Evolutionary conservation across 2,329 filamentous ascomycete genomes (phyloP).

Genomic region (Xylariomycetidae sp.): DNA sequence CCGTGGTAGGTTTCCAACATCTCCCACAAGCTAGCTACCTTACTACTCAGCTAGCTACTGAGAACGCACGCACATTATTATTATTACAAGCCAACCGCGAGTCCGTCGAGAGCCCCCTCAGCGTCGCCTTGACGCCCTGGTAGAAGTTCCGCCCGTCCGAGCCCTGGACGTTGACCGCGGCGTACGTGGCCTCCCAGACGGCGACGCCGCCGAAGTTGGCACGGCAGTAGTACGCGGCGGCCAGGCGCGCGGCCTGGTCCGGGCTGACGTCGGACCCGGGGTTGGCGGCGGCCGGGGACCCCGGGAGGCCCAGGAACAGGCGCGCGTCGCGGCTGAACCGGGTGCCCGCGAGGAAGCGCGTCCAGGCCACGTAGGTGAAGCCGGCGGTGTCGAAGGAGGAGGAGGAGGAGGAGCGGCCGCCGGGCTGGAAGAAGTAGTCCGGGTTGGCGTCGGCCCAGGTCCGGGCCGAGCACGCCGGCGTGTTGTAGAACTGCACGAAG

Average conservation of each 20-base stretch:
- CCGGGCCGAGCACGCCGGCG: slow-evolving; percentile 30
- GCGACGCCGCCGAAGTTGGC: slow-evolving; percentile 41
- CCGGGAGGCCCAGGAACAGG: slow-evolving; percentile 41
- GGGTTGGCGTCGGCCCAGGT: slow-evolving; percentile 26
- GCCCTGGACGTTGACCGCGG: slow-evolving; percentile 24
- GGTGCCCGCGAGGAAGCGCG: slow-evolving; percentile 27
- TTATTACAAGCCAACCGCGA: slow-evolving; percentile 10
- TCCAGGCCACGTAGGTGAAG: slow-evolving; percentile 44
- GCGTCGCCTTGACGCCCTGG: slow-evolving; percentile 31
- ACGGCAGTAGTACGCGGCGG: slow-evolving; percentile 34
- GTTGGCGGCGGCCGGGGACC: slow-evolving; percentile 21
- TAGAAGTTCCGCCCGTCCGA: slow-evolving; percentile 32
- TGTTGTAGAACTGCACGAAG: slow-evolving; percentile 50
- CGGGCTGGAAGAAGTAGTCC: slow-evolving; percentile 22
- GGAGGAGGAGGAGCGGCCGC: slow-evolving; percentile 6
- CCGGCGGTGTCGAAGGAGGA: slow-evolving; percentile 7
- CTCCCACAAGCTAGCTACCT: too few species aligned
- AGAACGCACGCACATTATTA: too few species aligned
- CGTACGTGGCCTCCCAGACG: slow-evolving; percentile 40
- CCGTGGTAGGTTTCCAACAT: too few species aligned
- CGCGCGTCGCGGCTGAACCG: slow-evolving; percentile 34
- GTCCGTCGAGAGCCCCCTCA: slow-evolving; percentile 16
- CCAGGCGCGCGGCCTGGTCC: slow-evolving; percentile 29
- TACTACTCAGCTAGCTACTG: too few species aligned
- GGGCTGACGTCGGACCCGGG: slow-evolving; percentile 32